Evolutionary conservation across 2,329 filamentous ascomycete species (phyloP).

Genomic region (Xylariaceae sp.): DNA sequence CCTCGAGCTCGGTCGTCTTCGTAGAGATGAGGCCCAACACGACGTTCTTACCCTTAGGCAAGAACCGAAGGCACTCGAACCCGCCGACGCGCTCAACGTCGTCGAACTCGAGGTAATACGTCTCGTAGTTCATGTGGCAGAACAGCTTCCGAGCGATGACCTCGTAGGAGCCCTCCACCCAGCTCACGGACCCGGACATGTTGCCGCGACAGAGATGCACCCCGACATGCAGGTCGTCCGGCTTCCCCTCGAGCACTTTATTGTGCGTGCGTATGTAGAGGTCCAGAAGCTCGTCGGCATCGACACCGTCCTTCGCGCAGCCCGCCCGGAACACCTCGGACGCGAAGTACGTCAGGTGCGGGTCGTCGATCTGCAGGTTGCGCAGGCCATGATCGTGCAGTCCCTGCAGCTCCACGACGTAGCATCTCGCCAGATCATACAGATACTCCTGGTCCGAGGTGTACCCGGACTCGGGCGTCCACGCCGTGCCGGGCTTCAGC

Average conservation of each 20-base stretch:
- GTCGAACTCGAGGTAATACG: constrained; percentile 52
- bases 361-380: constrained; percentile 54
- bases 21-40: constrained; percentile 49
- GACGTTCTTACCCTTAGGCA: constrained; percentile 47
- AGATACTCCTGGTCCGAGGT: constrained; percentile 50
- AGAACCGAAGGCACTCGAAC: constrained; percentile 46
- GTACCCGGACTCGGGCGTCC: constrained; percentile 44
- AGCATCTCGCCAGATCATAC: constrained; percentile 50
- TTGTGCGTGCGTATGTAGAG: constrained; percentile 62
- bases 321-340: constrained; percentile 52
- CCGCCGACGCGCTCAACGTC: constrained; percentile 45
- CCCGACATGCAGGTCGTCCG: constrained; percentile 57
- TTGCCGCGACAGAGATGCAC: constrained; percentile 55
- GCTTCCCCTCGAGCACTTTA: constrained; percentile 49
- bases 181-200: constrained; percentile 46
- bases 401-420: constrained; percentile 47
- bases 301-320: constrained; percentile 52
- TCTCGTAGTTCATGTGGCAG: constrained; percentile 45
- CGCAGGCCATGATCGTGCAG: constrained; percentile 50
- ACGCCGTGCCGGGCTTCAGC: constrained; percentile 50
- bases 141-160: constrained; percentile 48
- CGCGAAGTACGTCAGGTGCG: constrained; percentile 55
- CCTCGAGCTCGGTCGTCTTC: constrained; percentile 46
- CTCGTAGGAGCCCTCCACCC: constrained; percentile 50
- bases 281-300: constrained; percentile 50